Evolutionary conservation across 2,329 filamentous ascomycete species (phyloP), one percentile per base, ranked within the genome.

Genomic region (Diaporthe sp.): DNA sequence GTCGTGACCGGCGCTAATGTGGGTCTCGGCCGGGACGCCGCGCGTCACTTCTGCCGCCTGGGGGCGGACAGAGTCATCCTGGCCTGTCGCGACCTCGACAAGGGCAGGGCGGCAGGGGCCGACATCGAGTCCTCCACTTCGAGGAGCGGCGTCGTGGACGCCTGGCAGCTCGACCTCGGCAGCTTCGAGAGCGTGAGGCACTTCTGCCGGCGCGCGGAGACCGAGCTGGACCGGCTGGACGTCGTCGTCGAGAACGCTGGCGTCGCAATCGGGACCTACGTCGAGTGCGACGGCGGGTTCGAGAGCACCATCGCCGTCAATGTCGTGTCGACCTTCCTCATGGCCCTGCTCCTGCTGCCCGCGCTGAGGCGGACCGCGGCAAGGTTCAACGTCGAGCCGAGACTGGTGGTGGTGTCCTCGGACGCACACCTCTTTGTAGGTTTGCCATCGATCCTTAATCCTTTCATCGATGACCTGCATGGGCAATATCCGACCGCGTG

Each of bases 111-210:
- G 0, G 87, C 87, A 58, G 85, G 83, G 31, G 73, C 78, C 3
- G 81, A 83, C 53, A 85, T 89, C 65, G 80, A 81, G 39, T 71
- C 75, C 1, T 79, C 81, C 28, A 81, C 82, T 22, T 78, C 39
- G 34, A 68, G 73, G 58, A 73, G 34, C 34, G 80, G 73, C 25
- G 80, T 75, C 7, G 80, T 89, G 39, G 82, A 89, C 57, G 87
- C 89, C 19, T 91, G 88, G 88, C 74, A 82, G 22, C 78, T 91
- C 9, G 89, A 91, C 79, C 84, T 90, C 78, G 79, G 78, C 22
- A 85, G 82, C 25, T 89, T 88, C 78, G 84, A 84, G 8, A 88
- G 85, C 49, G 84, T 90, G 46, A 80, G 83, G 70, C 80, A 79
- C 1, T 90, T 92, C 75, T 80, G 78, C 68, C 28, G 55, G 10